Conservation (phyloP, 768 basidiomycete species). For the Nevesoporus exiguus region DNA sequence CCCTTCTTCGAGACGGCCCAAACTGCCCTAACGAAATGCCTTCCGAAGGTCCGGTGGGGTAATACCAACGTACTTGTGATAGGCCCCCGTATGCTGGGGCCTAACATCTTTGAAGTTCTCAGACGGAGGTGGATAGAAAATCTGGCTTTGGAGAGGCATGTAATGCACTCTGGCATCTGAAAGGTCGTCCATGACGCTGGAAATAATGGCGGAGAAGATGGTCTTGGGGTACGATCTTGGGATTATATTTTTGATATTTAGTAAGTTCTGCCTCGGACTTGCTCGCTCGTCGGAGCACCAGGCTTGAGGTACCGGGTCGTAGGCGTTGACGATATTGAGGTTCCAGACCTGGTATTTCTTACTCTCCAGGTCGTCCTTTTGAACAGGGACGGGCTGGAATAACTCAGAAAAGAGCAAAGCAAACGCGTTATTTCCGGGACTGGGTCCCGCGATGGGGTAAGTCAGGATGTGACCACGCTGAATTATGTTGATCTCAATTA, state of each 20-base stretch:
- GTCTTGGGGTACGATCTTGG: not conserved
- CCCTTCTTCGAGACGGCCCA: too few species aligned
- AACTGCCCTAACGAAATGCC: too few species aligned
- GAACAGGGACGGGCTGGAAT: not conserved
- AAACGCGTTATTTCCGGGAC: constrained; percentile 10
- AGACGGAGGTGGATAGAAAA: not conserved
- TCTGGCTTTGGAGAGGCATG: constrained; percentile 1
- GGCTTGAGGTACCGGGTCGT: constrained; percentile 14
- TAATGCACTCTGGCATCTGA: not conserved
- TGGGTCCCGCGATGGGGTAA: constrained; percentile 8
- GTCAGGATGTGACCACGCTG: not conserved
- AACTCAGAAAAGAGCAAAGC: not conserved
- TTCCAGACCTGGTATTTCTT: constrained; percentile 11
- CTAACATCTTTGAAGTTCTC: not conserved
- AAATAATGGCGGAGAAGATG: not conserved
- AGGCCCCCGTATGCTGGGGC: not conserved
- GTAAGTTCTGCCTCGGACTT: not conserved
- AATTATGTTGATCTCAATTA: not conserved
- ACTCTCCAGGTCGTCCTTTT: not conserved
- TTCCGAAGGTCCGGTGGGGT: not conserved
- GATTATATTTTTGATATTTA: not conserved
- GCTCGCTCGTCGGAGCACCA: not conserved
- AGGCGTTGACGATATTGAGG: constrained; percentile 10
- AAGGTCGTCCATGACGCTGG: not conserved
- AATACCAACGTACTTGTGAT: not conserved